Conservation (phyloP, 441 rosid genomes). For the Brassica hybrid region DNA sequence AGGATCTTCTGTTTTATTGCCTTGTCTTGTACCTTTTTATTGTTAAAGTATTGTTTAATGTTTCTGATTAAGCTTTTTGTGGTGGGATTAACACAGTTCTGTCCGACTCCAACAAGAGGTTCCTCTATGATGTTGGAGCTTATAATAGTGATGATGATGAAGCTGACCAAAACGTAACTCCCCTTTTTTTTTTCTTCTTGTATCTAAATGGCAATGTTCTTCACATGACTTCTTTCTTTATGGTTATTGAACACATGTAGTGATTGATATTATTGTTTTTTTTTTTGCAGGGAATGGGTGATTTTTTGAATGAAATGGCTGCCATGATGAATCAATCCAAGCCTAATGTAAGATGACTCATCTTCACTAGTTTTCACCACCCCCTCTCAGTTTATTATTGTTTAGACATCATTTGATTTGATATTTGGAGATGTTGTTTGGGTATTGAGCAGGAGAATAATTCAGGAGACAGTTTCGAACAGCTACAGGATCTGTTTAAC, state of each 20-base stretch:
- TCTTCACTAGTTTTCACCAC: not conserved
- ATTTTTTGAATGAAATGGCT: conserved; percentile 85
- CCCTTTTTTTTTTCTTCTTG: not conserved
- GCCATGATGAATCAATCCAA: conserved; percentile 79
- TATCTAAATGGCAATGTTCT: not conserved
- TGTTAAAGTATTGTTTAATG: not conserved
- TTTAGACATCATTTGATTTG: too few relatives aligned
- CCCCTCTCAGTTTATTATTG: not conserved
- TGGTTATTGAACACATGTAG: not conserved
- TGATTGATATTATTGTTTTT: not conserved
- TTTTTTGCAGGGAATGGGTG: conserved; percentile 83
- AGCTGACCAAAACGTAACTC: conserved; percentile 55
- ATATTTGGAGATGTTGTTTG: not conserved
- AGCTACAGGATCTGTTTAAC: conserved; percentile 69
- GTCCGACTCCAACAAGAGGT: conserved; percentile 80
- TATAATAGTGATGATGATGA: conserved; percentile 70
- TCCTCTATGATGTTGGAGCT: conserved; percentile 83
- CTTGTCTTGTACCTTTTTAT: not conserved
- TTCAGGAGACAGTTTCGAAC: conserved; percentile 63
- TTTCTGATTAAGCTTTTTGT: conserved; percentile 7
- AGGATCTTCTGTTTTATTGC: conserved; percentile 6
- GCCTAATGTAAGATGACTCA: conserved; percentile 60
- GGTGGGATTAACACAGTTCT: conserved; percentile 49
- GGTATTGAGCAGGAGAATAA: conserved; percentile 52
- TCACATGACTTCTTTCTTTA: not conserved